Evolutionary conservation across 306 rosid genomes (phyloP).

Genomic region (Rosa chinensis): DNA sequence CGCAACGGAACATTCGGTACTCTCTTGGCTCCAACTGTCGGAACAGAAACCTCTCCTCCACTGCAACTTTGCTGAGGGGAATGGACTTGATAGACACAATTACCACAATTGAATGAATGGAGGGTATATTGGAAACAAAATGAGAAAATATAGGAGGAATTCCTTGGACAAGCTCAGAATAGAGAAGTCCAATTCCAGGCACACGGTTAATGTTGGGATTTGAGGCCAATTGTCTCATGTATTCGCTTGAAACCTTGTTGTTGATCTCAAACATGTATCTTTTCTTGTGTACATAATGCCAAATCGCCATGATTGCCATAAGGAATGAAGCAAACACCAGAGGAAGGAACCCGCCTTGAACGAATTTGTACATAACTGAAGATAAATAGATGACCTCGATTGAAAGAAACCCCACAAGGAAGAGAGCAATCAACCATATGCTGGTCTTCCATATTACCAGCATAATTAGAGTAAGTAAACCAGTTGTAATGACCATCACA

Average conservation of each 20-base stretch:
- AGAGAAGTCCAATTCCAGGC: slow-evolving; percentile 69
- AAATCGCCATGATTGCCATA: slow-evolving; percentile 52
- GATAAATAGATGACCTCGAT: slow-evolving; percentile 48
- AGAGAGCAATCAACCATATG: slow-evolving; percentile 50
- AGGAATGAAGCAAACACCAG: slow-evolving; percentile 42
- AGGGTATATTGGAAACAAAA: slow-evolving; percentile 53
- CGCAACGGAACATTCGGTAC: slow-evolving; percentile 61
- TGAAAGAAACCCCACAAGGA: slow-evolving; percentile 42
- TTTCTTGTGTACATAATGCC: slow-evolving; percentile 79
- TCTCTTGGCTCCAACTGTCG: slow-evolving; percentile 64
- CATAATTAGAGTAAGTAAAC: slow-evolving; percentile 62
- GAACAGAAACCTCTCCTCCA: slow-evolving; percentile 68
- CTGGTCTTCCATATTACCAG: slow-evolving; percentile 70
- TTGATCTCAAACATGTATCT: slow-evolving; percentile 62
- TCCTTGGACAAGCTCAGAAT: slow-evolving; percentile 79
- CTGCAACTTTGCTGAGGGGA: slow-evolving; percentile 54
- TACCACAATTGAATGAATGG: slow-evolving; percentile 66
- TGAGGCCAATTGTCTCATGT: slow-evolving; percentile 37
- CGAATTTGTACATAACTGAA: slow-evolving; percentile 62
- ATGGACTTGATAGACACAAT: slow-evolving; percentile 70
- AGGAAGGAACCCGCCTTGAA: slow-evolving; percentile 74
- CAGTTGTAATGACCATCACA: slow-evolving; percentile 67
- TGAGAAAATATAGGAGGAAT: slow-evolving; percentile 83
- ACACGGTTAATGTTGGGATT: slow-evolving; percentile 47
- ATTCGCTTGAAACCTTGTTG: slow-evolving; percentile 64